A percentile compares a stretch with the other conserved stretches of the same genome.
These are phyloP conservation scores for Paramecium octaurelia DNA, from an alignment of 73 alveolate genomes.

Conservation along the genomic window DNA sequence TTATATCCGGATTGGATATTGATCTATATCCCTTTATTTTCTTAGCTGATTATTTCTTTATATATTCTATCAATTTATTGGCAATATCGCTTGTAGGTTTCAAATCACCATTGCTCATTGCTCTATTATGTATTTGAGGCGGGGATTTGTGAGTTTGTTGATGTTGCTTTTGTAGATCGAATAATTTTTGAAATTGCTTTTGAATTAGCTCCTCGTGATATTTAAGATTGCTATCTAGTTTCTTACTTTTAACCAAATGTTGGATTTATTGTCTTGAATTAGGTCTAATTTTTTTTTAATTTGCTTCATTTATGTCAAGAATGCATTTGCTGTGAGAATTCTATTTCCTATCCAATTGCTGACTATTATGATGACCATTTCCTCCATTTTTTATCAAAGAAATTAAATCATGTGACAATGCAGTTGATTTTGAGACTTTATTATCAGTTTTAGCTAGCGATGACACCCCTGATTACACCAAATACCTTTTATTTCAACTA, in stretches of 20 bases:
- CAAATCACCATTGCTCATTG: slow-evolving; percentile 48
- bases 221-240: not conserved
- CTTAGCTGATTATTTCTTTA: slow-evolving; percentile 47
- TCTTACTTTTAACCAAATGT: not conserved
- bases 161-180: slow-evolving; percentile 30
- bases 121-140: slow-evolving; percentile 43
- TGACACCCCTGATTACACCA: slow-evolving; percentile 33
- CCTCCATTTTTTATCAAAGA: not conserved
- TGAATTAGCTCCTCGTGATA: slow-evolving; percentile 39
- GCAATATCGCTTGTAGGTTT: slow-evolving; percentile 46
- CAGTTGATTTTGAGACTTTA: not conserved
- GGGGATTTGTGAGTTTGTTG: not conserved
- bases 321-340: not conserved
- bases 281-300: slow-evolving; percentile 16
- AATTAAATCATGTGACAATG: slow-evolving; percentile 10
- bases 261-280: slow-evolving; percentile 27
- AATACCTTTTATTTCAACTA: not conserved
- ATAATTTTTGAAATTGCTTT: slow-evolving; percentile 15
- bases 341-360: not conserved
- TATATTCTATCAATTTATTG: slow-evolving; percentile 25
- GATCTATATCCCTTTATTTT: slow-evolving; percentile 46
- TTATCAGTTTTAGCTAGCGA: not conserved
- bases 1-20: slow-evolving; percentile 17
- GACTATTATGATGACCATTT: not conserved
- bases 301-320: slow-evolving; percentile 26